Base-by-base conservation (phyloP, 129 eudicot genomes). In the Saposhnikovia divaricata region DNA sequence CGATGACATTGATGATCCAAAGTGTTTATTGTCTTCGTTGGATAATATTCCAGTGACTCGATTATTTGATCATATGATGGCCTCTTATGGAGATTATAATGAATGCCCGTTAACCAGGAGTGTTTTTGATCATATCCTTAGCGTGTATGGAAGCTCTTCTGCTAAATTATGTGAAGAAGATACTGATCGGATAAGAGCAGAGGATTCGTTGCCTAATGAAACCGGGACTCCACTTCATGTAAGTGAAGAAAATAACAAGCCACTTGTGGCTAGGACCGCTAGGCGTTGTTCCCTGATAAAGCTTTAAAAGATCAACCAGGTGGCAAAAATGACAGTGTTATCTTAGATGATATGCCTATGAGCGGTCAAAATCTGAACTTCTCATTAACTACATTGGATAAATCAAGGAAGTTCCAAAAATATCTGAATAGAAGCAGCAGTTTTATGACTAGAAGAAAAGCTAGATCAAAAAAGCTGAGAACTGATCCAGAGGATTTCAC, bases 11-110 rank as follows among this genome's bases (percentile, higher is more conserved):
- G 70, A 76, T 42, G 76, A 25, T 43, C 6, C 31, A 4, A 19
- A 76, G 46, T 74, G 51, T 47, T 12, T 39, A 8, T 38, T 71
- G 45, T 71, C 75, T 8, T 75, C 81, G 5, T 84, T 84, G 66
- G 77, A 84, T 72, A 74, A 86, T 83, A 83, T 84, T 44, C 85
- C 85, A 44, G 87, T 85, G 70, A 57, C 84, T 84, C 51, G 46
- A 19, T 84, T 85, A 81, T 82, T 77, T 8, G 90, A 89, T 82
- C 81, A 84, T 40, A 72, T 89, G 77, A 38, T 86, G 84, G 63
- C 76, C 42, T 53, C 77, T 61, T 46, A 75, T 63, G 85, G 42
- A 39, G 84, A 81, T 83, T 81, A 83, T 43, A 82, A 80, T 69
- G 9, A 55, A 57, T 65, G 72, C 81, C 75, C 48, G 28, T 31